A percentile compares a stretch with the other conserved stretches of the same genome.
Conservation (phyloP, 805 yeast species). For the Ogataea minuta region DNA sequence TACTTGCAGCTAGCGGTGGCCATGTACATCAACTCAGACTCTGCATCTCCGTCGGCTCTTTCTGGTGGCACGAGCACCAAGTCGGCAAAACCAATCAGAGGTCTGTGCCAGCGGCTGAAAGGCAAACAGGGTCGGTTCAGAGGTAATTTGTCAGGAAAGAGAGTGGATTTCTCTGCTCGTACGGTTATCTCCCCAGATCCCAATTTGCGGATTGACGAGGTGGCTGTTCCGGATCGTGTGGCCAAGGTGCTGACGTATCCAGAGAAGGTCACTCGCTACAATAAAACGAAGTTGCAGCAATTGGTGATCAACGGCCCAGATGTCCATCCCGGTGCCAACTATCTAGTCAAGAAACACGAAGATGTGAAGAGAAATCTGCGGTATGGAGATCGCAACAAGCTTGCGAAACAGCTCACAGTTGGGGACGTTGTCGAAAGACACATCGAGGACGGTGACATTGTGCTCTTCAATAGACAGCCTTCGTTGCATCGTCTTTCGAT, state of each 20-base stretch:
- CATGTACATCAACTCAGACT: constrained; percentile 94
- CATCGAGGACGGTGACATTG: constrained; percentile 95
- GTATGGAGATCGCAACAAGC: constrained; percentile 77
- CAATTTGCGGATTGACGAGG: constrained; percentile 89
- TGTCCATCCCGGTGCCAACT: constrained; percentile 95
- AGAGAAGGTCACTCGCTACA: constrained; percentile 88
- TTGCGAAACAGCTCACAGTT: constrained; percentile 71
- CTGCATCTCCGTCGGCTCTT: constrained; percentile 74
- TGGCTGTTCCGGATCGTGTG: constrained; percentile 96
- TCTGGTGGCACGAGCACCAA: constrained; percentile 61
- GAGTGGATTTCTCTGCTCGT: constrained; percentile 98
- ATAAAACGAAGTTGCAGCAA: constrained; percentile 69
- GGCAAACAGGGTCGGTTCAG: constrained; percentile 99
- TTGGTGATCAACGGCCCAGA: constrained; percentile 83
- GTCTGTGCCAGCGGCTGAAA: constrained; percentile 93
- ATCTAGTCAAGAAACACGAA: constrained; percentile 78
- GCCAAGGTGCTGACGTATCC: constrained; percentile 96
- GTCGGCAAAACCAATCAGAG: constrained; percentile 81
- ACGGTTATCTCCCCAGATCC: constrained; percentile 99
- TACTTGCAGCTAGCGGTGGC: constrained; percentile 93
- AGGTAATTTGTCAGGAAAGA: constrained; percentile 96
- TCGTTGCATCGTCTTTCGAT: constrained; percentile 93
- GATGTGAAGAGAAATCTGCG: constrained; percentile 82
- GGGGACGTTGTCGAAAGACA: constrained; percentile 98
- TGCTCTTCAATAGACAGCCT: constrained; percentile 95